Evolutionary conservation across 2,329 filamentous ascomycete species (phyloP).

Genomic region (Chrysoporthe austroafricana): DNA sequence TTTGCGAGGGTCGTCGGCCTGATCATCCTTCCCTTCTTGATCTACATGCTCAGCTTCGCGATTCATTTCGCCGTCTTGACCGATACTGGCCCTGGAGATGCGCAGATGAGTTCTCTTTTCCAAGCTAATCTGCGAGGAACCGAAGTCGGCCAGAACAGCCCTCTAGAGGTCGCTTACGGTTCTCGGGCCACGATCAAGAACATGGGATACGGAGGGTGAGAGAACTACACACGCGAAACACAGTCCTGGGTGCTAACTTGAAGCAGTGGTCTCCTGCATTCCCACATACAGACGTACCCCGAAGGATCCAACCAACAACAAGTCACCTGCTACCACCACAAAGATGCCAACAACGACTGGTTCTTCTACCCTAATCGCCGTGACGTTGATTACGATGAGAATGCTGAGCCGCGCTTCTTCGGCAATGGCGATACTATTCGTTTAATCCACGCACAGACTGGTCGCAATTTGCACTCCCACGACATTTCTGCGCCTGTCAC

Average conservation of each 20-base stretch:
- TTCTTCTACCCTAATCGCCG: slow-evolving; percentile 94
- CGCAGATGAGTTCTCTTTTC: slow-evolving; percentile 99
- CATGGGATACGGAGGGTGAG: slow-evolving; percentile 85
- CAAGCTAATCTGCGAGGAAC: slow-evolving; percentile 95
- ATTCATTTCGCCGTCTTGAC: slow-evolving; percentile 93
- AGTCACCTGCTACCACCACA: slow-evolving; percentile 99
- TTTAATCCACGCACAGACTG: slow-evolving; percentile 91
- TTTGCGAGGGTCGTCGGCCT: slow-evolving; percentile 80
- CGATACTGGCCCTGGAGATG: slow-evolving; percentile 92
- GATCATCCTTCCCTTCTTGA: slow-evolving; percentile 84
- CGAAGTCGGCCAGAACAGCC: slow-evolving; percentile 91
- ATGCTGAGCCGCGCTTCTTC: slow-evolving; percentile 75
- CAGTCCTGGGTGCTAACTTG: background rate
- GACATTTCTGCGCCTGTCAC: slow-evolving; percentile 84
- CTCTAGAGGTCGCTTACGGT: slow-evolving; percentile 86
- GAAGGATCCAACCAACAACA: slow-evolving; percentile 95
- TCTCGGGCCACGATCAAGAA: slow-evolving; percentile 95
- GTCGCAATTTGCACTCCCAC: slow-evolving; percentile 96
- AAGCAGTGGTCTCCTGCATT: slow-evolving; percentile 81
- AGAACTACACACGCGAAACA: background rate
- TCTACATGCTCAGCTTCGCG: slow-evolving; percentile 96
- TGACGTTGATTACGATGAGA: slow-evolving; percentile 72
- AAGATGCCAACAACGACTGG: slow-evolving; percentile 99
- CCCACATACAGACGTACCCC: slow-evolving; percentile 93
- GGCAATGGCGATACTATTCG: slow-evolving; percentile 79